Conservation (phyloP, 192 early-diverging fungal genomes). For the Backusella tarrabulga region DNA sequence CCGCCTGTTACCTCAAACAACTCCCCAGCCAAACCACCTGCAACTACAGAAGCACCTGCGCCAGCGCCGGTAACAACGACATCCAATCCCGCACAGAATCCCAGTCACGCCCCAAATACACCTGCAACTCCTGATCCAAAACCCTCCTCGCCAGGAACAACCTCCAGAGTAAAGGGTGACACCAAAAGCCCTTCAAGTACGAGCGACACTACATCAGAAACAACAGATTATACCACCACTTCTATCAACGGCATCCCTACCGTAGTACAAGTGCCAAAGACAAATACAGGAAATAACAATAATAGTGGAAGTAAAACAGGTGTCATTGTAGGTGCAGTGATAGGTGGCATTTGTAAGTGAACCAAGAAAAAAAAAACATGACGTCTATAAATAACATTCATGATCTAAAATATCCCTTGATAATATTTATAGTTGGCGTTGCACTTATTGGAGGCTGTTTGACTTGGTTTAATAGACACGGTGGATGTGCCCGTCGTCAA, state of each 20-base stretch:
- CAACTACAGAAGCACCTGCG: neutral
- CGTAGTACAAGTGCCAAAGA: neutral
- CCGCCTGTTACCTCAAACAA: neutral
- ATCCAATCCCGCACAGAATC: neutral
- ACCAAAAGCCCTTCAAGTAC: neutral
- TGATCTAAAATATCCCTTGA: neutral
- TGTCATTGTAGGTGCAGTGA: slow-evolving; percentile 11
- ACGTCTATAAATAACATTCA: neutral
- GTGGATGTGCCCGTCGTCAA: slow-evolving; percentile 31
- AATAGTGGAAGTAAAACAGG: slow-evolving; percentile 13
- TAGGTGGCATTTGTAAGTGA: slow-evolving; percentile 19
- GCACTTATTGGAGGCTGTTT: slow-evolving; percentile 35
- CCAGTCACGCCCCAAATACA: neutral
- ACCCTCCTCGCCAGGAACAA: neutral
- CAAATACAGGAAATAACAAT: neutral
- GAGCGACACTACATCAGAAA: neutral
- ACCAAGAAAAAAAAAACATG: neutral
- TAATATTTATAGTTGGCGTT: slow-evolving; percentile 24
- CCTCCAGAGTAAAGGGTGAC: neutral
- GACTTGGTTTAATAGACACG: slow-evolving; percentile 29
- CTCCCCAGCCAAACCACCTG: neutral
- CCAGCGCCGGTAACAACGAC: neutral
- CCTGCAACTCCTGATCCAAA: neutral
- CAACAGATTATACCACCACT: neutral
- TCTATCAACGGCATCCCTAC: neutral